Base-by-base conservation (phyloP, 2,329 filamentous ascomycete genomes). In the Trichophyton benhamiae region DNA sequence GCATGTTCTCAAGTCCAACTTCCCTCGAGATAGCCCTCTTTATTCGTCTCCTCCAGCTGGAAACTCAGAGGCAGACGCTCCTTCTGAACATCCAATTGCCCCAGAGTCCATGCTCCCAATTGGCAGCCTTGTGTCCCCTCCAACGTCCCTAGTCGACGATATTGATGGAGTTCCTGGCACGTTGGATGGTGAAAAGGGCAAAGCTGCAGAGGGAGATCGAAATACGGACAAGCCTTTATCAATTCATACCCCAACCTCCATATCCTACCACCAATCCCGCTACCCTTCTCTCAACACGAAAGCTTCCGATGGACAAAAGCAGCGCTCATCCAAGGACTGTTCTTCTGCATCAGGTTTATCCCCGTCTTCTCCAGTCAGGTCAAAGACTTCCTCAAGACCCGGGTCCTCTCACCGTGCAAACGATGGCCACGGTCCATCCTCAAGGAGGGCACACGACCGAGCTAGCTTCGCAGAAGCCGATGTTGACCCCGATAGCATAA, bases 361-460 rank as follows among this genome's bases (percentile, higher is more conserved):
- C n/a, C 63, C 64, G 3, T 63, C 64, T 6, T 58, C 66, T 46
- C 59, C 58, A 48, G 20, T 57, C n/a, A 20, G 25, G 63, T 67
- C 68, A 25, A 74, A 75, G 64, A 73, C 73, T 62, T 42, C 63
- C 15, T 74, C 71, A n/a, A 67, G 72, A 5, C 69, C 68, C 61
- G 63, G 67, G 30, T 72, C 72, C 63, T 81, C 70, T 64, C 79
- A 70, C 61, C 65, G 83, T 82, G 57, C 79, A 81, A 57, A 78
- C 75, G 64, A 82, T 78, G 52, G 82, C 68, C 61, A 77, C 3
- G 58, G 58, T 2, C 15, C 30, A 30, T 44, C 48, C 4, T 22
- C 17, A 13, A 42, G 15, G 70, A 72, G 57, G 60, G 65, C 11
- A 63, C 67, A 66, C 49, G 67, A 71, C 5, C 67, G 66, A 48